These are phyloP conservation scores for Trametes sp. DNA, from an alignment of 1,284 basidiomycete genomes.

Conservation along the genomic window DNA sequence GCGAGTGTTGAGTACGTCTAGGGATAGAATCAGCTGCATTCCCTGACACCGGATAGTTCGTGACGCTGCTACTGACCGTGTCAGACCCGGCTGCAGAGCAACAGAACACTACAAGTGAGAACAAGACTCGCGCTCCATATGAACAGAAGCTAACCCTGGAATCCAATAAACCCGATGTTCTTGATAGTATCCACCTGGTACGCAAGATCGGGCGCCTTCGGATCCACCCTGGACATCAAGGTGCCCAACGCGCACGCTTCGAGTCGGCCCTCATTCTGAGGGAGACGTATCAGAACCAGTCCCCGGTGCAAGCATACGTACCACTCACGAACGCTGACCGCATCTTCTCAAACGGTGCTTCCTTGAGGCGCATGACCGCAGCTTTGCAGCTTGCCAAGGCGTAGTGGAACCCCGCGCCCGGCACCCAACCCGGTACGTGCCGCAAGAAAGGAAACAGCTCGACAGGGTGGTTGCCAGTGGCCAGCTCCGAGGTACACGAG, in stretches of 20 bases:
- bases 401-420: constrained; percentile 4
- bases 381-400: neutral
- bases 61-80: neutral
- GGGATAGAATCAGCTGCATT: neutral
- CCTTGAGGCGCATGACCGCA: neutral
- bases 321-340: constrained; percentile 7
- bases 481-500: neutral
- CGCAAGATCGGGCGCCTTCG: neutral
- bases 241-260: neutral
- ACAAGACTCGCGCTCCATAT: no score
- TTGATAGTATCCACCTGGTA: constrained; percentile 15
- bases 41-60: neutral
- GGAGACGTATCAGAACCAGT: no score
- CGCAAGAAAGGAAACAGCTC: constrained; percentile 24
- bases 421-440: constrained; percentile 25
- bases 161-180: constrained; percentile 11
- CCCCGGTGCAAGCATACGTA: neutral
- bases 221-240: neutral
- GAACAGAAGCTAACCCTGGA: constrained; percentile 9
- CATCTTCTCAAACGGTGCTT: neutral
- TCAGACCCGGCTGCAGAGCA: constrained; percentile 4
- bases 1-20: neutral
- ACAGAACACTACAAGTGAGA: neutral
- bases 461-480: constrained; percentile 12
- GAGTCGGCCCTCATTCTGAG: neutral